phyloP scores from a whole-genome alignment of 768 basidiomycete genomes.

The Lactarius deliciosus region DNA sequence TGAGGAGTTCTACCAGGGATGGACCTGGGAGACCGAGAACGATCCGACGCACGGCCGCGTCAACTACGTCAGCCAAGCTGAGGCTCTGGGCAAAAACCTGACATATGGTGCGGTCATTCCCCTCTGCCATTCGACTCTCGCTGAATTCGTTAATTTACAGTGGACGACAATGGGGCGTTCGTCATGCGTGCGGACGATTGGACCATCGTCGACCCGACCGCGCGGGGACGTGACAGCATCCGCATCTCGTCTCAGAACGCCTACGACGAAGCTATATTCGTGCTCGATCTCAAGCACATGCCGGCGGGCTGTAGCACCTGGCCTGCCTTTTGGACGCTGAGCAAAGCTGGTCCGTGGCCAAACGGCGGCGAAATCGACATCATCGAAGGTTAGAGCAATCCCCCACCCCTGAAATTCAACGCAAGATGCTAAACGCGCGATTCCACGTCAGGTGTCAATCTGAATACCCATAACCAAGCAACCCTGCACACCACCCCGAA shows the following conservation, averaged over 20 bases:
- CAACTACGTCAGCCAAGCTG: conserved; percentile 52
- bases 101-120: conserved; percentile 43
- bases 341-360: conserved; percentile 55
- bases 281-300: conserved; percentile 60
- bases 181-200: conserved; percentile 56
- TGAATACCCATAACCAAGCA: conserved; percentile 44
- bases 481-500: conserved; percentile 54
- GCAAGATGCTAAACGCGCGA: neutral
- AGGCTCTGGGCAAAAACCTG: conserved; percentile 45
- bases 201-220: conserved; percentile 38
- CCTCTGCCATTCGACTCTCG: neutral
- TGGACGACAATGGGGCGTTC: conserved; percentile 42
- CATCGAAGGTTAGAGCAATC: conserved; percentile 47
- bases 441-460: conserved; percentile 47
- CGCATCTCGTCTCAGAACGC: conserved; percentile 49
- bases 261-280: conserved; percentile 47
- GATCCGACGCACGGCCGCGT: conserved; percentile 66
- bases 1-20: conserved; percentile 47
- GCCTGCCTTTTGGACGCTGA: conserved; percentile 66
- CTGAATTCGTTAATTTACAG: conserved; percentile 31
- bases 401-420: neutral
- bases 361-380: conserved; percentile 59
- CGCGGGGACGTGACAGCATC: conserved; percentile 60
- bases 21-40: conserved; percentile 48
- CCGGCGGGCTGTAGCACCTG: conserved; percentile 60